Conservation (phyloP, 192 early-diverging fungal genomes). For the Umbelopsis vinacea region DNA sequence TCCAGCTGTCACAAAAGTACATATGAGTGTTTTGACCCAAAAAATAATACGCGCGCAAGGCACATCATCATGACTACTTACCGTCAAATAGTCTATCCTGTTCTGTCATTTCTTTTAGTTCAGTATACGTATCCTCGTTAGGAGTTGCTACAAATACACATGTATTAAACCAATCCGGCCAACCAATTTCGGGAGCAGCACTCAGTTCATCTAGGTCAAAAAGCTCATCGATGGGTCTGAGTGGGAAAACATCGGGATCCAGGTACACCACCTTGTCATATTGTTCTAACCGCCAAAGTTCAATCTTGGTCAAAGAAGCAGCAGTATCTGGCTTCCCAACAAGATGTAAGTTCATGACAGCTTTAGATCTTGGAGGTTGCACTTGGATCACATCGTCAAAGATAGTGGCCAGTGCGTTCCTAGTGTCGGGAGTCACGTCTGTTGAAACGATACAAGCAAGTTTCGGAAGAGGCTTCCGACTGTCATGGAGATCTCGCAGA, state of each 20-base stretch:
- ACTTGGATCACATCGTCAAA: slow-evolving; percentile 80
- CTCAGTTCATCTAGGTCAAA: slow-evolving; percentile 76
- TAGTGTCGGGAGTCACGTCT: slow-evolving; percentile 54
- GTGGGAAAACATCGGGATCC: slow-evolving; percentile 90
- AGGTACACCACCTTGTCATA: slow-evolving; percentile 78
- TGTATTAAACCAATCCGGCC: slow-evolving; percentile 98
- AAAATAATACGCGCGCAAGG: background rate
- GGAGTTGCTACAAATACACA: slow-evolving; percentile 86
- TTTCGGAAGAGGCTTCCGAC: slow-evolving; percentile 43
- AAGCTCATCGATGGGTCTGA: slow-evolving; percentile 79
- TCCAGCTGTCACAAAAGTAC: slow-evolving; percentile 56
- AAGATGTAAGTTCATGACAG: slow-evolving; percentile 61
- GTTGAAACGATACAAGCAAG: slow-evolving; percentile 78
- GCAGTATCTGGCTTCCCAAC: slow-evolving; percentile 88
- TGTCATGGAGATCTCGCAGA: slow-evolving; percentile 60
- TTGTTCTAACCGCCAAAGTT: slow-evolving; percentile 77
- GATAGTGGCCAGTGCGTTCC: slow-evolving; percentile 57
- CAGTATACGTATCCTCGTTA: slow-evolving; percentile 50
- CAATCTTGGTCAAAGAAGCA: slow-evolving; percentile 89
- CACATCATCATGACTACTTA: slow-evolving; percentile 33
- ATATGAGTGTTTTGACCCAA: background rate
- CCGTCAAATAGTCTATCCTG: slow-evolving; percentile 82
- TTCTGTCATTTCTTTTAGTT: slow-evolving; percentile 53
- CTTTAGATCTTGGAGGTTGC: slow-evolving; percentile 59
- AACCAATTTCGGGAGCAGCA: slow-evolving; percentile 90